A percentile compares a stretch with the other conserved stretches of the same genome.
Conservation (phyloP, 208 protist genomes). For the Crithidia acanthocephali region DNA sequence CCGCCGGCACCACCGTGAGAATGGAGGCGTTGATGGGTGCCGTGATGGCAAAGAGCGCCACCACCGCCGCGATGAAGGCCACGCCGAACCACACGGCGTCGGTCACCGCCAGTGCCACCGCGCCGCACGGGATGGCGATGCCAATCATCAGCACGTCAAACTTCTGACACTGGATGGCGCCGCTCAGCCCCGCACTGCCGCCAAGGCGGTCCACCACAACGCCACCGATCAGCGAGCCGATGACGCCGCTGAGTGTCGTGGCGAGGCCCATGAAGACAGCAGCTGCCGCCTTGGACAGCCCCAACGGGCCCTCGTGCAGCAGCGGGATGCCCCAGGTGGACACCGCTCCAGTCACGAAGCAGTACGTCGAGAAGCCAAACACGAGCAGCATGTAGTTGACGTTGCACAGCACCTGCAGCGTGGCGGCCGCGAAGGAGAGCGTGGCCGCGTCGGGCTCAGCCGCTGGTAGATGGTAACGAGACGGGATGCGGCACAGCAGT, state of each 20-base stretch:
- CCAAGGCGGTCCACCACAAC: conserved; percentile 65
- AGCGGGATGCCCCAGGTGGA: conserved; percentile 83
- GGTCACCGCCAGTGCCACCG: conserved; percentile 45
- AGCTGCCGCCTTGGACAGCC: conserved; percentile 39
- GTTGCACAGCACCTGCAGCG: conserved; percentile 47
- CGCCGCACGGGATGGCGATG: conserved; percentile 52
- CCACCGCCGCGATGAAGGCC: conserved; percentile 50
- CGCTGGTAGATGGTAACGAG: conserved; percentile 17
- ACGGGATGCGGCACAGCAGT: conserved; percentile 43
- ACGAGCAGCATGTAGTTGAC: conserved; percentile 66
- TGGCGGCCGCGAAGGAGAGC: conserved; percentile 27
- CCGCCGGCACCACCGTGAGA: conserved; percentile 59
- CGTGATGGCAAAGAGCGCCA: conserved; percentile 77
- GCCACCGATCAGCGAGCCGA: conserved; percentile 74
- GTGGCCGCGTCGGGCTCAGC: neutral
- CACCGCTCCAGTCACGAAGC: conserved; percentile 84
- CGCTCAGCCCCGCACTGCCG: conserved; percentile 51
- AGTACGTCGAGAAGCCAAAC: conserved; percentile 83
- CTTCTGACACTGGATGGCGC: conserved; percentile 55
- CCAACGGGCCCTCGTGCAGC: conserved; percentile 71
- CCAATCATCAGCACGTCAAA: conserved; percentile 59
- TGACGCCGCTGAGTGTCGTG: conserved; percentile 66
- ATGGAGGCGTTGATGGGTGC: conserved; percentile 83
- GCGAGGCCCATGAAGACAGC: conserved; percentile 60
- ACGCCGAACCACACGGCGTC: conserved; percentile 36